These are phyloP conservation scores for Silene conica DNA, from an alignment of 148 eudicot genomes.

Conservation along the genomic window DNA sequence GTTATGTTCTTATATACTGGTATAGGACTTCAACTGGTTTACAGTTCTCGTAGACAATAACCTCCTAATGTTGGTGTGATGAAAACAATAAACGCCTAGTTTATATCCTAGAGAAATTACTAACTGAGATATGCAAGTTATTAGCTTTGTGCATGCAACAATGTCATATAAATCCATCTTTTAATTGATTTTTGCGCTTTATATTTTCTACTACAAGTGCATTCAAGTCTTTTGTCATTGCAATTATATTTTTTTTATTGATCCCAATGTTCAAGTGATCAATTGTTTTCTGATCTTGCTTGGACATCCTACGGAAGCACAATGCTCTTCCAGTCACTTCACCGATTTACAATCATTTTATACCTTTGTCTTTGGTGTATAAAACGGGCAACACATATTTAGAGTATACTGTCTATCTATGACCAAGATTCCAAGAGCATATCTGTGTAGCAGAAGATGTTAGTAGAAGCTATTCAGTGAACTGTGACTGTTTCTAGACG, in stretches of 20 bases:
- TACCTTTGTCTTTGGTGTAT: not conserved
- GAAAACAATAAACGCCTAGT: not conserved
- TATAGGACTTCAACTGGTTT: constrained; percentile 7
- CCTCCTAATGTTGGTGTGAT: not conserved
- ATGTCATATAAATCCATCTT: not conserved
- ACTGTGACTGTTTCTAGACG: not conserved
- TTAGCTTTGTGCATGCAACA: not conserved
- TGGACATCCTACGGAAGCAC: not conserved
- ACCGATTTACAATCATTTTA: not conserved
- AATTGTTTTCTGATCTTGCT: not conserved
- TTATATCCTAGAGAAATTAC: not conserved
- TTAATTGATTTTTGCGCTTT: not conserved
- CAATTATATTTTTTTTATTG: too few species aligned
- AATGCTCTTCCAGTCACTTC: not conserved
- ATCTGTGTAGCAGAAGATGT: not conserved
- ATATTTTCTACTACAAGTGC: not conserved
- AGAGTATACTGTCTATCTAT: not conserved
- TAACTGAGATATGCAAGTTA: not conserved
- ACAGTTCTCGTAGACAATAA: not conserved
- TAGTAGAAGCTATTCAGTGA: not conserved
- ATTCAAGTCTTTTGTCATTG: not conserved
- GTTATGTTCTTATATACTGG: not conserved
- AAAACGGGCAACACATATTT: not conserved
- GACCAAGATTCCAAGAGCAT: not conserved
- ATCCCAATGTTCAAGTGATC: not conserved